A percentile compares a stretch with the other conserved stretches of the same genome.
phyloP scores from a whole-genome alignment of 1,284 basidiomycete species.

The Boletus smithii region DNA sequence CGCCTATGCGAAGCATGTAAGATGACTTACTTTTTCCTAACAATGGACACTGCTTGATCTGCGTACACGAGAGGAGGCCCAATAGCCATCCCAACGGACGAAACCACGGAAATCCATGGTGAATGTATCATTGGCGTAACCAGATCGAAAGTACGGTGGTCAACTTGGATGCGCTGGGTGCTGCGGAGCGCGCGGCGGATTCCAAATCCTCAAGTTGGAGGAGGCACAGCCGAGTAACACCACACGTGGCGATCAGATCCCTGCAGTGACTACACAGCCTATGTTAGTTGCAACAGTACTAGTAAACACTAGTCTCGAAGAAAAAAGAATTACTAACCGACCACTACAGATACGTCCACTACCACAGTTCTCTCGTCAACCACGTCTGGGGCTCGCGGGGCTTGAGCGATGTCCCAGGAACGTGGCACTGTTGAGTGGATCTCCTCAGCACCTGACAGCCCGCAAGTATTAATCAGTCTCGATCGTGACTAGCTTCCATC shows the following conservation, averaged over 20 bases:
- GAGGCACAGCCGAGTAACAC: not conserved
- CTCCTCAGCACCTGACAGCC: slow-evolving; percentile 8
- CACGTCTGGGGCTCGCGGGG: slow-evolving; percentile 9
- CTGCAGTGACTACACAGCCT: too few species aligned
- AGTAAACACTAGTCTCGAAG: too few species aligned
- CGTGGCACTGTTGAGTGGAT: slow-evolving; percentile 9
- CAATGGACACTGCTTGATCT: slow-evolving; percentile 72
- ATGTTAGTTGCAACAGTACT: too few species aligned
- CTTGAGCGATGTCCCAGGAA: slow-evolving; percentile 1
- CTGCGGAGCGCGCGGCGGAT: slow-evolving; percentile 12
- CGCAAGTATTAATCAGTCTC: slow-evolving; percentile 15
- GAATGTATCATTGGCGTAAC: slow-evolving; percentile 17
- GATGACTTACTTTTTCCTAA: slow-evolving; percentile 58
- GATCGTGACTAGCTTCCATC: slow-evolving; percentile 24
- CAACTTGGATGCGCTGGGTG: not conserved
- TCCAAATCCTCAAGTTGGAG: not conserved
- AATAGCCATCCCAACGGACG: slow-evolving; percentile 53
- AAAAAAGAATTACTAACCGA: not conserved
- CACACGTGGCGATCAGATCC: slow-evolving; percentile 11
- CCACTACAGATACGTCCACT: not conserved
- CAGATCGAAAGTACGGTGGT: not conserved
- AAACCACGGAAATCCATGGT: slow-evolving; percentile 42
- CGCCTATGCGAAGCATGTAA: slow-evolving; percentile 4
- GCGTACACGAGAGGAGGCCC: slow-evolving; percentile 69
- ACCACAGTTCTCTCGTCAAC: not conserved